These are phyloP conservation scores for Lactarius vividus DNA, from an alignment of 768 basidiomycete species.

Conservation along the genomic window DNA sequence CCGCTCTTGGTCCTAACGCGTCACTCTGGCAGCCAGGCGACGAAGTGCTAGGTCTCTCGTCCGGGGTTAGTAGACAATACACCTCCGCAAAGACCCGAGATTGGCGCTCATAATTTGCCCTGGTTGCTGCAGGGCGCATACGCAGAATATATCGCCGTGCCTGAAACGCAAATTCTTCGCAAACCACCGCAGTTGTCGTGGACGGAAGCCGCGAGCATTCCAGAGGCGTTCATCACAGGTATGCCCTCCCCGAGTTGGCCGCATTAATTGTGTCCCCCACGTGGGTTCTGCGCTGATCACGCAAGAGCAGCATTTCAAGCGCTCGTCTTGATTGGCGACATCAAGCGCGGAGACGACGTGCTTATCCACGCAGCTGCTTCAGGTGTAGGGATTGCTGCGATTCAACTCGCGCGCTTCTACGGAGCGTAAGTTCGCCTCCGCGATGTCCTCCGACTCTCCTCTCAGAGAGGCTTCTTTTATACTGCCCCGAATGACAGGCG, in stretches of 20 bases:
- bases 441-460: slow-evolving; percentile 19
- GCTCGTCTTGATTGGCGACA: slow-evolving; percentile 60
- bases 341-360: slow-evolving; percentile 70
- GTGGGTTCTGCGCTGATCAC: background rate
- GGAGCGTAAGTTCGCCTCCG: slow-evolving; percentile 57
- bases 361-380: slow-evolving; percentile 91
- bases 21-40: slow-evolving; percentile 53
- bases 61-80: slow-evolving; percentile 56
- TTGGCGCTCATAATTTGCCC: background rate
- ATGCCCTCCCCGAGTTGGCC: slow-evolving; percentile 8
- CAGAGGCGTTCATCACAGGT: slow-evolving; percentile 90
- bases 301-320: slow-evolving; percentile 54
- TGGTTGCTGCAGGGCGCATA: slow-evolving; percentile 68
- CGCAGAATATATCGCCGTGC: slow-evolving; percentile 77
- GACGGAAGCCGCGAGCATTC: slow-evolving; percentile 83
- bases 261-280: background rate
- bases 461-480: background rate
- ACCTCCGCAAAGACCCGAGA: background rate
- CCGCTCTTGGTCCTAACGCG: slow-evolving; percentile 37
- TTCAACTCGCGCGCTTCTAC: slow-evolving; percentile 74
- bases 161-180: slow-evolving; percentile 60
- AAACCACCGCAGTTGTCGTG: slow-evolving; percentile 78
- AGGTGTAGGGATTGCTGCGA: slow-evolving; percentile 85
- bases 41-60: slow-evolving; percentile 82
- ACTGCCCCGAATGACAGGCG: slow-evolving; percentile 39